Evolutionary conservation across 345 rosid genomes (phyloP).

Genomic region (Eucalyptus leucophloia): DNA sequence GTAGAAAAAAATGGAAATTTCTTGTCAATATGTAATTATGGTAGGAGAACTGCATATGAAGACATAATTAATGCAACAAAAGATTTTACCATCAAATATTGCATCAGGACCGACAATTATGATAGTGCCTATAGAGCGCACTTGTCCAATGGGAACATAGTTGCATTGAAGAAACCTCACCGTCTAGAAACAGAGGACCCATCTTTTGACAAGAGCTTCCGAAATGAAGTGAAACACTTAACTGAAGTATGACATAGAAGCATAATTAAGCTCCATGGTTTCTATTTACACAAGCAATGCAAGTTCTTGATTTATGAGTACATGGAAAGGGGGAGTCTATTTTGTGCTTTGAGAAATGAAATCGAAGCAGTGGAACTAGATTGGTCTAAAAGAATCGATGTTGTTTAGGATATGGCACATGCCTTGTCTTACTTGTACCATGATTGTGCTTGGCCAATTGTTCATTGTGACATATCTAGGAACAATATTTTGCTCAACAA

Average conservation of each 20-base stretch:
- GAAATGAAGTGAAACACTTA: neutral
- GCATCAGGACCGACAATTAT: constrained; percentile 5
- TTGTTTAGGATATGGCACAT: neutral
- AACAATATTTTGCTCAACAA: neutral
- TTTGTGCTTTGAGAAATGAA: neutral
- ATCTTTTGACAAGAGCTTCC: neutral
- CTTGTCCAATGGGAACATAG: neutral
- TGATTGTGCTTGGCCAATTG: neutral
- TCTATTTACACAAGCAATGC: neutral
- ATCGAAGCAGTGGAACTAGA: neutral
- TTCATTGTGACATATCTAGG: constrained; percentile 11
- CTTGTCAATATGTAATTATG: neutral
- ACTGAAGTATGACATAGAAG: neutral
- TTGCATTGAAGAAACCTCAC: constrained; percentile 5
- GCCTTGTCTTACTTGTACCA: constrained; percentile 6
- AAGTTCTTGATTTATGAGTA: neutral
- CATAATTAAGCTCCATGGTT: neutral
- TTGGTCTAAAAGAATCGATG: neutral
- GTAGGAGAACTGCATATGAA: constrained; percentile 1
- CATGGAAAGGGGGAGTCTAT: neutral
- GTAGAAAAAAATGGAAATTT: neutral
- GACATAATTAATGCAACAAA: constrained; percentile 3
- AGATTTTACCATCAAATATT: neutral
- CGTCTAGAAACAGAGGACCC: neutral
- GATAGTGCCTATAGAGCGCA: constrained; percentile 13